phyloP scores from a whole-genome alignment of 2,329 filamentous ascomycete genomes.

The Grosmannia huntii region DNA sequence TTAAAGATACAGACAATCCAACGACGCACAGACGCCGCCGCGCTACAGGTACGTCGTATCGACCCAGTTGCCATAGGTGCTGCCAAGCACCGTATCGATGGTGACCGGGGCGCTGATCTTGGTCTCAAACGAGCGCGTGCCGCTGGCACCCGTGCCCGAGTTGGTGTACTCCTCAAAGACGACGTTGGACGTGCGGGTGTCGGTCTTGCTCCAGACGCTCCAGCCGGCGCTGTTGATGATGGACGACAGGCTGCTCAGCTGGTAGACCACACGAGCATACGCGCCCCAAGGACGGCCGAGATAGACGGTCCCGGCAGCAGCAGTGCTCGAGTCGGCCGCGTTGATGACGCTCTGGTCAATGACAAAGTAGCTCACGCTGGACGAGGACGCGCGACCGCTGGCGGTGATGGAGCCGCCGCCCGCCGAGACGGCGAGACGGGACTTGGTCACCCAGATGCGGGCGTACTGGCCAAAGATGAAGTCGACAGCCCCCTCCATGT shows the following conservation, averaged over 20 bases:
- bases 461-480: constrained; percentile 25
- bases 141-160: constrained; percentile 40
- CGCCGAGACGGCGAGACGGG: constrained; percentile 20
- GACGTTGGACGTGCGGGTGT: constrained; percentile 20
- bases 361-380: constrained; percentile 28
- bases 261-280: constrained; percentile 34
- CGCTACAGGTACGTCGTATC: constrained; percentile 4
- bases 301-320: constrained; percentile 39
- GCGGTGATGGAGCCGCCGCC: constrained; percentile 18
- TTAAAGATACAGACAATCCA: too few relatives aligned
- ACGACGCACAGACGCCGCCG: background rate
- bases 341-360: constrained; percentile 30
- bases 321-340: constrained; percentile 18
- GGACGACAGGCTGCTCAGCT: constrained; percentile 33
- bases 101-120: constrained; percentile 22
- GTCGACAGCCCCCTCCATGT: constrained; percentile 22
- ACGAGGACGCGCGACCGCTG: constrained; percentile 18
- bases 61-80: constrained; percentile 12
- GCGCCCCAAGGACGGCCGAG: constrained; percentile 35
- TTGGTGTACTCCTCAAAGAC: constrained; percentile 40
- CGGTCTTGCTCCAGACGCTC: constrained; percentile 24
- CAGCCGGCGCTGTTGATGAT: constrained; percentile 50
- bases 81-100: constrained; percentile 18
- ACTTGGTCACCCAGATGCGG: constrained; percentile 7
- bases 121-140: constrained; percentile 30